phyloP scores from a whole-genome alignment of 306 rosid species.

The Prunus mongolica region DNA sequence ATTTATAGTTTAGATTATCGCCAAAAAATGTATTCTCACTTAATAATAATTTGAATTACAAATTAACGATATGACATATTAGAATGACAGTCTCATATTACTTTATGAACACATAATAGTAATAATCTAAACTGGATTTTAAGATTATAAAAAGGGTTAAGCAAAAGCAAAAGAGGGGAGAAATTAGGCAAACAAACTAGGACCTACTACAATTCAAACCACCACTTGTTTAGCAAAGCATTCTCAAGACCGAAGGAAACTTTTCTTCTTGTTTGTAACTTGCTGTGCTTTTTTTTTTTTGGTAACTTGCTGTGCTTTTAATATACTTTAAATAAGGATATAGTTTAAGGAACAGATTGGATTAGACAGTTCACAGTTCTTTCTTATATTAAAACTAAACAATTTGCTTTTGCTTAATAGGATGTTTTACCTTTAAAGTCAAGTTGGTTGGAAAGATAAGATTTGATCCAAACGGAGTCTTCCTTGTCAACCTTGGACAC shows the following conservation, averaged over 20 bases:
- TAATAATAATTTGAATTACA: too few species aligned
- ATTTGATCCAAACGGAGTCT: neutral
- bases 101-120: neutral
- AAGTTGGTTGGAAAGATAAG: neutral
- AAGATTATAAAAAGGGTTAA: neutral
- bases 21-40: too few species aligned
- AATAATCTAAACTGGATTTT: neutral
- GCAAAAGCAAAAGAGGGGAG: neutral
- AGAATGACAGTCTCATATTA: too few species aligned
- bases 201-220: slow-evolving; percentile 10
- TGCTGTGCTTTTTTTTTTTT: slow-evolving; percentile 5
- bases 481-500: neutral
- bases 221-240: neutral
- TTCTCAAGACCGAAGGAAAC: neutral
- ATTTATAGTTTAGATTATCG: too few species aligned
- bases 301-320: slow-evolving; percentile 3
- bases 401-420: neutral
- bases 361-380: neutral
- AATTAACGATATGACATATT: too few species aligned
- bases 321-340: neutral
- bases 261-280: neutral
- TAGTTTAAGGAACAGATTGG: neutral
- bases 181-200: slow-evolving; percentile 11
- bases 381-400: neutral
- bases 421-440: neutral